Evolutionary conservation across 768 basidiomycete species (phyloP).

Genomic region (Mycena haematopus): DNA sequence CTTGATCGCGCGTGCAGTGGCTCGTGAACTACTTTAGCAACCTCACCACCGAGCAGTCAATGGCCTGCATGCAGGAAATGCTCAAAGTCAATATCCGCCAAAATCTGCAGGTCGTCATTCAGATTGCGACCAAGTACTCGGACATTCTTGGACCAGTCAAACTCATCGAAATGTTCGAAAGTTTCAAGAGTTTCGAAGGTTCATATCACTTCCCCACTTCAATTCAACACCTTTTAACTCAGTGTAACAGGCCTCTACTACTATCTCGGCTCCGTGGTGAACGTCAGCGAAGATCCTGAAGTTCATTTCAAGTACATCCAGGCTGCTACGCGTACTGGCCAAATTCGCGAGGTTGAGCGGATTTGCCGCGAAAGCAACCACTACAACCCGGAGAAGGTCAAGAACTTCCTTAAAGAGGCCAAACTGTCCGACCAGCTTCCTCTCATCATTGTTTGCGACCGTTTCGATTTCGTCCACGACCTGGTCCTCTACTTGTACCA

Average conservation of each 20-base stretch:
- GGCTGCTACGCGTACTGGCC: slow-evolving; percentile 96
- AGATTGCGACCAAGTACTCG: slow-evolving; percentile 98
- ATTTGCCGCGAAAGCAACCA: slow-evolving; percentile 96
- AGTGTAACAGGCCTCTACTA: slow-evolving; percentile 82
- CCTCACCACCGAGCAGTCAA: slow-evolving; percentile 95
- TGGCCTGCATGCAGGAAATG: slow-evolving; percentile 98
- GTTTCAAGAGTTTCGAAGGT: slow-evolving; percentile 98
- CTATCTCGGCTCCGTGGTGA: slow-evolving; percentile 97
- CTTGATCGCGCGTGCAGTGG: slow-evolving; percentile 63
- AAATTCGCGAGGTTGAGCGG: slow-evolving; percentile 98
- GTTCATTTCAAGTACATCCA: slow-evolving; percentile 99
- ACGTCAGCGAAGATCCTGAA: slow-evolving; percentile 93
- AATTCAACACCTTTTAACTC: background rate
- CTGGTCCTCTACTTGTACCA: slow-evolving; percentile 98
- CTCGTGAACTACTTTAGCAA: slow-evolving; percentile 96
- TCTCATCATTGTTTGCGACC: slow-evolving; percentile 99
- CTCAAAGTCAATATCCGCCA: slow-evolving; percentile 95
- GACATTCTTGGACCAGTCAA: slow-evolving; percentile 97
- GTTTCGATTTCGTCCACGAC: slow-evolving; percentile 99
- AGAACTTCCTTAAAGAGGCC: slow-evolving; percentile 99
- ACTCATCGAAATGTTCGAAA: slow-evolving; percentile 97
- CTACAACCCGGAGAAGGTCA: slow-evolving; percentile 99
- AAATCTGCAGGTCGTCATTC: slow-evolving; percentile 94
- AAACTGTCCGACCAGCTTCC: slow-evolving; percentile 96
- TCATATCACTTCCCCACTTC: slow-evolving; percentile 1